Evolutionary conservation across 768 basidiomycete genomes (phyloP).

Genomic region (Strobilomyces confusus): DNA sequence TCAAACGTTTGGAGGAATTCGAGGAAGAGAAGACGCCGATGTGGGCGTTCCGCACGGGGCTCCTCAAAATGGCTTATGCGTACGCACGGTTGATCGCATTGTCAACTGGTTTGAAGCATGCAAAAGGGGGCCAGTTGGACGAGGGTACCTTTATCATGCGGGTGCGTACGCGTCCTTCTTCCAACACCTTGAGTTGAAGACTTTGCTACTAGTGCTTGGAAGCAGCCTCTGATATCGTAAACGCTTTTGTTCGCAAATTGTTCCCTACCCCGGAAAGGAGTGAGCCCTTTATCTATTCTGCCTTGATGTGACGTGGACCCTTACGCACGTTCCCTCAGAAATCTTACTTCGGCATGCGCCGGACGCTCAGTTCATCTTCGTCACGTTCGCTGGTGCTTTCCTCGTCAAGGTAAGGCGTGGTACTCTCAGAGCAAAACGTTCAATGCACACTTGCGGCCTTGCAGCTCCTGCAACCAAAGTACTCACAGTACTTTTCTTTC

Average conservation of each 20-base stretch:
- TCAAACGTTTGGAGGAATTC: conserved; percentile 42
- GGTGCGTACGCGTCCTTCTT: conserved; percentile 39
- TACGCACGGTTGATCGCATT: conserved; percentile 67
- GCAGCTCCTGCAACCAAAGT: conserved; percentile 76
- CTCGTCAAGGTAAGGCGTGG: conserved; percentile 59
- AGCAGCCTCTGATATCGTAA: conserved; percentile 64
- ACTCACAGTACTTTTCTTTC: conserved; percentile 52
- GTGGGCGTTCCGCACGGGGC: conserved; percentile 56
- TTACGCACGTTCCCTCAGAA: conserved; percentile 31
- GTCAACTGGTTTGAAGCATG: conserved; percentile 76
- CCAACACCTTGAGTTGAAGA: background rate
- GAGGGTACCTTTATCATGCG: conserved; percentile 65
- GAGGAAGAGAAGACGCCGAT: conserved; percentile 50
- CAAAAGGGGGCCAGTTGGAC: conserved; percentile 50
- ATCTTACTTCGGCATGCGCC: conserved; percentile 68
- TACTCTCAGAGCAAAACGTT: background rate
- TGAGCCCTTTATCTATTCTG: conserved; percentile 27
- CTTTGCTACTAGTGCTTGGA: conserved; percentile 48
- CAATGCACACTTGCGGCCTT: background rate
- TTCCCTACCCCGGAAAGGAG: conserved; percentile 50
- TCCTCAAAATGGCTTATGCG: conserved; percentile 59
- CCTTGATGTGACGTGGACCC: background rate
- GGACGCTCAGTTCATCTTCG: conserved; percentile 75
- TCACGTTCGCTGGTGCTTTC: conserved; percentile 79
- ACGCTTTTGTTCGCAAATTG: conserved; percentile 55